Base-by-base conservation (phyloP, 1,284 basidiomycete genomes). In the Phellopilus nigrolimitatus region DNA sequence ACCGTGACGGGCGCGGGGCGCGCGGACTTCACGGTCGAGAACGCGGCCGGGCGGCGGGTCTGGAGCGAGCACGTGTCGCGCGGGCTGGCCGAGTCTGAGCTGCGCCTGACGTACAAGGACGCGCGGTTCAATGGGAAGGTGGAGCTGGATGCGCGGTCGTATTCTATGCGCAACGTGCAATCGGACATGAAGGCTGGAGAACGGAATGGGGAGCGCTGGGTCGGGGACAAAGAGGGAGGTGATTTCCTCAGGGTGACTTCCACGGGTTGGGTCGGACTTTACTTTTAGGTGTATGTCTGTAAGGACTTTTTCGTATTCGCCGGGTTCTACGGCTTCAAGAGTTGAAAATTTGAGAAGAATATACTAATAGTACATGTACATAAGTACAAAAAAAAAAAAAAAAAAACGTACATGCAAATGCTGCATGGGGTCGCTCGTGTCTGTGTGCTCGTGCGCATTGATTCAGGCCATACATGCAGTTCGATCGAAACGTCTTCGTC, bases 81-180 rank as follows among this genome's bases (percentile, higher is more conserved):
- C 66, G 67, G 56, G 73, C 71, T 53, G 78, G 70, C 67, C 54
- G 74, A 72, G 52, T 78, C 70, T 9, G 75, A 80, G 44, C 60
- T 82, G 60, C 76, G 79, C 61, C 63, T 82, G 44, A 76, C 70
- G 6, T 82, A 82, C 64, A 67, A 69, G 54, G 63, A 76, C 27
- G 69, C 78, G 12, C 66, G 68, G 37, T 79, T 74, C 65, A 73
- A 66, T 55, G 80, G 80, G 3, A 69, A 66, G 28, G 64, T 81
- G 36, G 62, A 72, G 30, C 49, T 83, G 24, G 58, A 66, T 3
- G 71, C 79, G 24, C 70, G 66, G 45, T 73, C 71, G 17, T 78
- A 62, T 57, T 68, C 68, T 9, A 60, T 71, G 3, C 66, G 60
- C 19, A 71, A 72, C 13, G 55, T 73, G 28, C 62, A 68, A 47